A percentile compares a stretch with the other conserved stretches of the same genome.
phyloP scores from a whole-genome alignment of 768 basidiomycete species.

The Pulveroboletus sp. region DNA sequence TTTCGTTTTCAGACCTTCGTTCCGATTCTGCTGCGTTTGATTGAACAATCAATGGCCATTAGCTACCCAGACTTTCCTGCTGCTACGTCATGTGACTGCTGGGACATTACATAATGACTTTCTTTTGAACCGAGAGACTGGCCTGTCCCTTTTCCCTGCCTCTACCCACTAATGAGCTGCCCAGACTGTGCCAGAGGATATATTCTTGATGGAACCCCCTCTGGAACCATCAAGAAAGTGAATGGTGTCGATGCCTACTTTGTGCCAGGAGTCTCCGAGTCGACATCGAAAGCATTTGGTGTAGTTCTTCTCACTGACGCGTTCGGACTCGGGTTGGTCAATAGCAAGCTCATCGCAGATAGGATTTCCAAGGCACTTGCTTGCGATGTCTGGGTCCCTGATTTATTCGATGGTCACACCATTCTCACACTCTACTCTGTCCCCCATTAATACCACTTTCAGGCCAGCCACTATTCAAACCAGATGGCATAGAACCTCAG shows the following conservation, averaged over 20 bases:
- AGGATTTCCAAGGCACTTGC: constrained; percentile 41
- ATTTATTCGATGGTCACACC: constrained; percentile 49
- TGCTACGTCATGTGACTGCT: too few relatives aligned
- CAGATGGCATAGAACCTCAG: constrained; percentile 24
- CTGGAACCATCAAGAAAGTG: constrained; percentile 33
- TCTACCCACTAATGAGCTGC: constrained; percentile 4
- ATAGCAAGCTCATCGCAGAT: constrained; percentile 56
- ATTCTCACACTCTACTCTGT: background rate
- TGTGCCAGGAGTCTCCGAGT: constrained; percentile 20
- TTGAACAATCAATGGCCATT: too few relatives aligned
- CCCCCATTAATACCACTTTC: background rate
- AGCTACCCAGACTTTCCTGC: too few relatives aligned
- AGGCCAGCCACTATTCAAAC: constrained; percentile 29
- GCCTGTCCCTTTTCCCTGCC: background rate
- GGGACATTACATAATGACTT: too few relatives aligned
- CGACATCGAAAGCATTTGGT: constrained; percentile 24
- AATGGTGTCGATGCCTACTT: constrained; percentile 41
- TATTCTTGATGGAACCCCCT: constrained; percentile 43
- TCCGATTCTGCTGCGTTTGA: too few relatives aligned
- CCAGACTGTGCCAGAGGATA: constrained; percentile 37
- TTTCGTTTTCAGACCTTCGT: too few relatives aligned
- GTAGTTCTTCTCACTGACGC: constrained; percentile 53
- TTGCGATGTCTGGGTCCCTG: constrained; percentile 63
- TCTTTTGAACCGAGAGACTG: background rate
- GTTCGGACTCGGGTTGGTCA: constrained; percentile 50